A percentile compares a stretch with the other conserved stretches of the same genome.
These are phyloP conservation scores for Aspergillus latus DNA, from an alignment of 2,329 filamentous ascomycete species.

Conservation along the genomic window DNA sequence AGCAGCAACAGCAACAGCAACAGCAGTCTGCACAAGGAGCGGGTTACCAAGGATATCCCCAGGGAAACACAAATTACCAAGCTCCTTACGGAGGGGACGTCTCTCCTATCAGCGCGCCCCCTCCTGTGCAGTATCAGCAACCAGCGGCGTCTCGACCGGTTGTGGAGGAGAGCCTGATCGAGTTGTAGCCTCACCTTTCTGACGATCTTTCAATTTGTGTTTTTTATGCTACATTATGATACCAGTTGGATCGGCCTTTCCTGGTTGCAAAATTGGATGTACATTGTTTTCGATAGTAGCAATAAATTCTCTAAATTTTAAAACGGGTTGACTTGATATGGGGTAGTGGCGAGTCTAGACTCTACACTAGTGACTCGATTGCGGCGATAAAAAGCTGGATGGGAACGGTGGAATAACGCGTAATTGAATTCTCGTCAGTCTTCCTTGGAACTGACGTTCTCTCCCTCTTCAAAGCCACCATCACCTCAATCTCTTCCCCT, in stretches of 20 bases:
- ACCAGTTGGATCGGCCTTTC: constrained; percentile 28
- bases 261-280: constrained; percentile 21
- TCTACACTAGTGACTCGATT: not conserved
- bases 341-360: not conserved
- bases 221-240: constrained; percentile 25
- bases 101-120: constrained; percentile 19
- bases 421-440: constrained; percentile 3
- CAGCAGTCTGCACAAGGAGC: constrained; percentile 16
- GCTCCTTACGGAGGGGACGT: constrained; percentile 22
- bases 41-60: constrained; percentile 17
- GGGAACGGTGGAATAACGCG: constrained; percentile 10
- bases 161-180: constrained; percentile 35
- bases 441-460: constrained; percentile 3
- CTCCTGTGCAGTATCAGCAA: constrained; percentile 23
- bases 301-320: not conserved
- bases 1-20: not conserved
- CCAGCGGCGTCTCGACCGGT: constrained; percentile 24
- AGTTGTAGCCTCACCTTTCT: constrained; percentile 22
- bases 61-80: constrained; percentile 14
- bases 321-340: not conserved
- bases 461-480: not conserved
- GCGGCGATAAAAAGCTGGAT: constrained; percentile 6
- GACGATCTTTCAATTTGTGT: not conserved
- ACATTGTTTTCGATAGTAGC: constrained; percentile 5
- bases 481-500: constrained; percentile 1